phyloP scores from a whole-genome alignment of 306 rosid species.

The Lablab purpureus region DNA sequence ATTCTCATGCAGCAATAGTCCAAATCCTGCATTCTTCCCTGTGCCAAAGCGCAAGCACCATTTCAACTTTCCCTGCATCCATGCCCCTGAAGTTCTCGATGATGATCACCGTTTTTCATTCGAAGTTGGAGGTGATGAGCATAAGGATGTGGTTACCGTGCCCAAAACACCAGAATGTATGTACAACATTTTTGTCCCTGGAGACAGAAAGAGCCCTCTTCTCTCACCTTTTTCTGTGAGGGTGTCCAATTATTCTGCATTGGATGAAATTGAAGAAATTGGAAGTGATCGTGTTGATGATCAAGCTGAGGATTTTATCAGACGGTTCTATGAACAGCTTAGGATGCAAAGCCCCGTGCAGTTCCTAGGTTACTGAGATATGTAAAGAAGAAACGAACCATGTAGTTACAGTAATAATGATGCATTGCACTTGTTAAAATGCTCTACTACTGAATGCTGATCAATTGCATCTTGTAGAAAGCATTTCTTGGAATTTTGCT shows the following conservation, averaged over 20 bases:
- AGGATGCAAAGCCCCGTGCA: slow-evolving; percentile 56
- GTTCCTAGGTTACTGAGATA: slow-evolving; percentile 47
- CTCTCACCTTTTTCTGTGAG: slow-evolving; percentile 56
- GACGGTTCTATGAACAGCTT: slow-evolving; percentile 62
- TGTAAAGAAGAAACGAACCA: slow-evolving; percentile 1
- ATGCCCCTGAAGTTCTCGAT: slow-evolving; percentile 48
- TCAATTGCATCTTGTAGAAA: neutral
- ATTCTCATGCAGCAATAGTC: slow-evolving; percentile 62
- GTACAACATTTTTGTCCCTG: slow-evolving; percentile 48
- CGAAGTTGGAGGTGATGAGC: slow-evolving; percentile 20
- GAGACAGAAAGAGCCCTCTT: slow-evolving; percentile 52
- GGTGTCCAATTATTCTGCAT: slow-evolving; percentile 55
- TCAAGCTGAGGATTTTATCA: slow-evolving; percentile 65
- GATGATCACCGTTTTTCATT: slow-evolving; percentile 2
- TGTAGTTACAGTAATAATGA: neutral
- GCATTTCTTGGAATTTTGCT: neutral
- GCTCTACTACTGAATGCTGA: neutral
- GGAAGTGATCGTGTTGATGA: slow-evolving; percentile 55
- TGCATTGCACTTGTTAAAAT: neutral
- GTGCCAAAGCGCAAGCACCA: slow-evolving; percentile 54
- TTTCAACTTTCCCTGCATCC: slow-evolving; percentile 65
- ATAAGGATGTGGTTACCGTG: slow-evolving; percentile 39
- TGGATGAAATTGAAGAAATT: slow-evolving; percentile 51
- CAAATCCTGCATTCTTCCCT: slow-evolving; percentile 56
- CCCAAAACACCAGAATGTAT: slow-evolving; percentile 52